These are phyloP conservation scores for Lolium rigidum DNA, from an alignment of 176 grass and related monocot species.

Conservation along the genomic window DNA sequence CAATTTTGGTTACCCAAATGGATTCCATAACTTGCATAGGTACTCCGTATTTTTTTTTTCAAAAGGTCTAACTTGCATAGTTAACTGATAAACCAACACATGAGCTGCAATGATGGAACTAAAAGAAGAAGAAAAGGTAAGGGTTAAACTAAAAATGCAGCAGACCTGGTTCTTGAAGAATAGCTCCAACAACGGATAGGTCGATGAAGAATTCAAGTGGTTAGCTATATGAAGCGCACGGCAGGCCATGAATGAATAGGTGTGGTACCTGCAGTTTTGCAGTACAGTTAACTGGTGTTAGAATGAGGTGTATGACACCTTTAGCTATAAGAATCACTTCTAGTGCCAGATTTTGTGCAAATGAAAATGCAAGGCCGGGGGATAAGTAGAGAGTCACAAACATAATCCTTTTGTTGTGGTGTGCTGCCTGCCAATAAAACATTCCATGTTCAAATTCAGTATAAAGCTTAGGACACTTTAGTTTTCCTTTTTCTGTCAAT, in stretches of 20 bases:
- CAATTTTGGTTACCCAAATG: neutral
- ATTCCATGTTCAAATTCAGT: neutral
- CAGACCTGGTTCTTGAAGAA: constrained; percentile 88
- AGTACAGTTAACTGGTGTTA: neutral
- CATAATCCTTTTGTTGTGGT: neutral
- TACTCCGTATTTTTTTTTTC: too few species aligned
- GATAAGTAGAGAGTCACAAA: neutral
- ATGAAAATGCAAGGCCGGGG: neutral
- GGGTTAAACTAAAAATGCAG: neutral
- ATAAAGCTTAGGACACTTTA: too few species aligned
- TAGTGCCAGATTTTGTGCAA: neutral
- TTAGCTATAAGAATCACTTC: neutral
- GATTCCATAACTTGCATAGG: neutral
- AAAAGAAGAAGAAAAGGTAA: neutral
- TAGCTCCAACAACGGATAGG: constrained; percentile 83
- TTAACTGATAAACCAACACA: neutral
- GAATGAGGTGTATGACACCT: neutral
- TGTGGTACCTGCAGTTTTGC: constrained; percentile 75
- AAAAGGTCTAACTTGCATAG: too few species aligned
- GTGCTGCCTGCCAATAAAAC: neutral
- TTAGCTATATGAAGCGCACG: constrained; percentile 93
- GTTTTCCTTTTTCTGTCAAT: too few species aligned
- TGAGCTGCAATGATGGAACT: neutral
- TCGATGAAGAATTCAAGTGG: constrained; percentile 81
- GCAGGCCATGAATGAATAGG: constrained; percentile 80